Evolutionary conservation across 768 basidiomycete genomes (phyloP), one percentile per base, ranked within the genome.

Genomic region (Boletus subcaerulescens): DNA sequence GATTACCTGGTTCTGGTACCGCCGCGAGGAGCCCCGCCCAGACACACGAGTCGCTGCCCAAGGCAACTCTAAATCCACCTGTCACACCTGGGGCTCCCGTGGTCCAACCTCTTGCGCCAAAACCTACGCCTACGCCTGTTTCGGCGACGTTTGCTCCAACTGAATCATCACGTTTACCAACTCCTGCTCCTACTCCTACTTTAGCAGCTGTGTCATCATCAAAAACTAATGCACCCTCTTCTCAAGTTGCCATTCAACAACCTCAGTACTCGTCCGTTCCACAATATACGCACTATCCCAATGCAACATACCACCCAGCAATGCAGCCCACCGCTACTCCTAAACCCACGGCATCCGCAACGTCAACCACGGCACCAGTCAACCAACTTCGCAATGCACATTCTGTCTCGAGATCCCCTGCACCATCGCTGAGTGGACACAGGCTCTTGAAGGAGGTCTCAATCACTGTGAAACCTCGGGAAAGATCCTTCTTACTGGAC

Each of bases 401-500:
- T 32, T 72, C 70, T 20, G 69, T 69, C 17, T 71, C 70, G 18
- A 69, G 71, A 48, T 64, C 71, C 3, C 60, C 68, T 48, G 56
- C 66, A 13, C 67, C 72, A 33, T 61, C 66, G n/a, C 45, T 68
- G n/a, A 62, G 54, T 59, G 66, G 72, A 7, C 62, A 63, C 45
- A 78, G 78, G 50, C 81, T 77, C 50, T 70, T 89, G 55, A 80
- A 79, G 57, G 75, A 74, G 38, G 75, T 87, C 35, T 74, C 66
- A n/a, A 64, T 87, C 52, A 73, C 70, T 38, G 77, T 83, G n/a
- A 74, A 83, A 45, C 89, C 89, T 12, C 72, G 70, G 11, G 84
- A 80, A 31, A 76, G 91, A 39, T 73, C 73, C 18, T 69, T 92
- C 38, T 73, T 72, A 31, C 73, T 93, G 31, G 84, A 89, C 61